Evolutionary conservation across 768 basidiomycete species (phyloP), one percentile per base, ranked within the genome.

Genomic region (Boletus rubroflammeus): DNA sequence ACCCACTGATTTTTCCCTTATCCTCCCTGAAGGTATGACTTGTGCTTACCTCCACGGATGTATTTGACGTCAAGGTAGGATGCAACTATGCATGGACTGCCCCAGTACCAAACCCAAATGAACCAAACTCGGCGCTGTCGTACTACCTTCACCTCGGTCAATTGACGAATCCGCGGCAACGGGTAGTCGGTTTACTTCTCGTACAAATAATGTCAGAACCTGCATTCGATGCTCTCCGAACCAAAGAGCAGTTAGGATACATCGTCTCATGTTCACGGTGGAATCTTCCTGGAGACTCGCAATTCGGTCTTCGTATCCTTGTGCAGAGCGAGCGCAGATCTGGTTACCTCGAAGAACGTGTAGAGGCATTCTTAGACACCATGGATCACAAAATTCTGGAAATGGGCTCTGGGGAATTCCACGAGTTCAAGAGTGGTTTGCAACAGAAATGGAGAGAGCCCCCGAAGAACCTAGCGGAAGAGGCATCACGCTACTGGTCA

Each of bases 211-310:
- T 95, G 35, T 76, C 80, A n/a, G 97, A 99, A 62, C 96, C 95
- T 1, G 82, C 89, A 10, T 99, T 98, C 73, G 86, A 96, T 66
- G 75, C 85, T 23, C 80, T 99, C 29, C 86, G 97, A 28, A 98
- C 95, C 4, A 86, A 92, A 67, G 93, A 98, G 66, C 97, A 99
- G 70, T 79, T 99, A 1, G 97, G 97, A 6, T 99, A 99, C 68
- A 79, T 97, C 40, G 95, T 97, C 34, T 81, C 77, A 9, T 85
- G 82, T 58, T 75, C 76, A 1, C 66, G 73, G 29, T 84, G 81
- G 81, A 67, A 75, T 10, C 69, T 88, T 40, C 66, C 79, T 39
- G 87, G 89, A n/a, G 75, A 81, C 3, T 84, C 81, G 42, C 81
- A 88, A 56, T 79, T 82, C 57, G 93, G 94, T 7, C 72, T 94